Base-by-base conservation (phyloP, 176 grass and related monocot genomes). In the Hordeum vulgare region DNA sequence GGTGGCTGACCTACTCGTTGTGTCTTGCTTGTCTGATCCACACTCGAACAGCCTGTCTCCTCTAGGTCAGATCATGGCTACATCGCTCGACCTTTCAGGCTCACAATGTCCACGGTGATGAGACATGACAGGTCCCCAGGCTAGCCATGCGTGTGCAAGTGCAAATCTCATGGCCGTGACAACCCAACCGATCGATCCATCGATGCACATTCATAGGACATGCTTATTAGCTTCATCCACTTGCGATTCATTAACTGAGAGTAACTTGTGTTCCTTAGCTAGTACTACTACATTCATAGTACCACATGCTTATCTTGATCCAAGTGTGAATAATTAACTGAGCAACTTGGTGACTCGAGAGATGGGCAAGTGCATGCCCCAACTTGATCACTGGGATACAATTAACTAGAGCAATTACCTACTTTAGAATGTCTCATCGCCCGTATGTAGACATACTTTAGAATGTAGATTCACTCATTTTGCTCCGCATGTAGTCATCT, bases 21-120 rank as follows among this genome's bases (percentile, higher is more conserved):
- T n/a, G 3, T 78, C 59, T 34, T 37, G 3, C 58, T 58, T 84
- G 87, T 80, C 68, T 49, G 18, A 6, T 81, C 49, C 87, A 76
- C 70, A 80, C 77, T 62, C 12, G 49, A 61, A 76, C 87, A 89
- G 82, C 6, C 87, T 81, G 77, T 89, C 31, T 62, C 81, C 37
- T 80, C 4, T 9, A 8, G 87, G 68, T 74, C 27, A 12, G 77
- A 84, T 89, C 77, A 51, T 60, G 11, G 61, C 47, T 70, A n/a
- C 76, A 80, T 85, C 86, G 45, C 81, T 44, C 3, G 51, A 11
- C 0, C 41, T 42, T 42, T 11, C 3, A 0, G 41, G 2, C 41
- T 42, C 41, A 42, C 41, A 42, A 12, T 42, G 11, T 41, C 40
- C 40, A 41, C 40, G 9, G 40, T 11, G 40, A 41, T 41, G 40